These are phyloP conservation scores for Lecanoromycetidae sp. DNA, from an alignment of 2,329 filamentous ascomycete species.

Conservation along the genomic window DNA sequence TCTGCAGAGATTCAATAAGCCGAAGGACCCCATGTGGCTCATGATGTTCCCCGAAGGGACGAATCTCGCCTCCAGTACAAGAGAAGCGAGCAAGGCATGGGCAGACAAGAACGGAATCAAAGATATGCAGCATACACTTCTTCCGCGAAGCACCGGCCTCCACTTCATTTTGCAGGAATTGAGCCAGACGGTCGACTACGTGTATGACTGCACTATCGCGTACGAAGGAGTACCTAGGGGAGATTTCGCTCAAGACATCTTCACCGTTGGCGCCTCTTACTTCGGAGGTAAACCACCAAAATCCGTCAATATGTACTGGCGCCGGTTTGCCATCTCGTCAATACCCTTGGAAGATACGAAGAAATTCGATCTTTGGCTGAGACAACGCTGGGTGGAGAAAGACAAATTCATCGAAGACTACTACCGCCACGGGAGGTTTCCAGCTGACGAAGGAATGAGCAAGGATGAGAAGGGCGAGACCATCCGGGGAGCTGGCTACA, in stretches of 20 bases:
- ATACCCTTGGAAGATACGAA: slow-evolving; percentile 67
- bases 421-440: slow-evolving; percentile 64
- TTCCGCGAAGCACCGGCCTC: slow-evolving; percentile 49
- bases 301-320: slow-evolving; percentile 97
- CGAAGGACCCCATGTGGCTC: slow-evolving; percentile 53
- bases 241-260: slow-evolving; percentile 80
- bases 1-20: slow-evolving; percentile 43
- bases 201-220: slow-evolving; percentile 74
- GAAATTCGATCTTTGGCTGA: slow-evolving; percentile 73
- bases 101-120: slow-evolving; percentile 45
- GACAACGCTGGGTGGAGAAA: slow-evolving; percentile 82
- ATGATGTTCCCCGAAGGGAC: slow-evolving; percentile 56
- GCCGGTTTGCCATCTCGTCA: slow-evolving; percentile 64
- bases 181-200: slow-evolving; percentile 47
- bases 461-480: slow-evolving; percentile 32
- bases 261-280: slow-evolving; percentile 75
- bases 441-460: slow-evolving; percentile 49
- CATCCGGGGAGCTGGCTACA: slow-evolving; percentile 29
- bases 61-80: slow-evolving; percentile 45
- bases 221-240: slow-evolving; percentile 84
- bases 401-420: slow-evolving; percentile 80
- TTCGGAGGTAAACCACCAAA: slow-evolving; percentile 76
- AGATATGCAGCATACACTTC: slow-evolving; percentile 47
- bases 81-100: slow-evolving; percentile 44
- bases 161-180: slow-evolving; percentile 50